Conservation (phyloP, 176 grass and related monocot genomes). For the Thinopyrum elongatum region DNA sequence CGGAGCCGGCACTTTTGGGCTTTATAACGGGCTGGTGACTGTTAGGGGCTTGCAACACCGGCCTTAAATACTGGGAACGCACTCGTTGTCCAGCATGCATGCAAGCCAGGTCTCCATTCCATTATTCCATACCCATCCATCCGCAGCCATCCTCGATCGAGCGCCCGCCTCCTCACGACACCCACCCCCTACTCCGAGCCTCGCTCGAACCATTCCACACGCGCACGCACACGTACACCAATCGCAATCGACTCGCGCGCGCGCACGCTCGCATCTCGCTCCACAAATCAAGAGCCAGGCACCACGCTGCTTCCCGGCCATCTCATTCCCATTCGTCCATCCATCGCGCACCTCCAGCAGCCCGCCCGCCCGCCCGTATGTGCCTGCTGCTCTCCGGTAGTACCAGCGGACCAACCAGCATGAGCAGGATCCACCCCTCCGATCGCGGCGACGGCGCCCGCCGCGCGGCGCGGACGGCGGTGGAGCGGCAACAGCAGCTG, state of each 20-base stretch:
- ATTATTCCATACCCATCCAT: neutral
- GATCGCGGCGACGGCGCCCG: neutral
- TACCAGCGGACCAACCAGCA: neutral
- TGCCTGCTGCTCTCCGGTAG: neutral
- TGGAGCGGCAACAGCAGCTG: neutral
- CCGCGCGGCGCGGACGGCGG: neutral
- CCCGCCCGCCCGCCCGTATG: neutral
- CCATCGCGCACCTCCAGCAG: neutral
- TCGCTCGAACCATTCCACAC: neutral
- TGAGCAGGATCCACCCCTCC: slow-evolving; percentile 60
- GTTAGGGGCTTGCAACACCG: too few relatives aligned
- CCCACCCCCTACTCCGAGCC: neutral
- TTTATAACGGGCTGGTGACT: too few relatives aligned
- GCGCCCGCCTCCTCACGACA: slow-evolving; percentile 17
- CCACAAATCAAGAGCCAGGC: neutral
- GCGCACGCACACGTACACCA: neutral
- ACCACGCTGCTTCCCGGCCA: neutral
- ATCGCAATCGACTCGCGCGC: neutral
- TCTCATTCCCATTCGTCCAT: neutral
- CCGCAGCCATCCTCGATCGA: neutral
- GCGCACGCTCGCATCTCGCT: neutral
- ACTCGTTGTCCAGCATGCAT: slow-evolving; percentile 7
- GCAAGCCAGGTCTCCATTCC: slow-evolving; percentile 8
- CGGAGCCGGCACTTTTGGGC: too few relatives aligned
- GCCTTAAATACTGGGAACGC: too few relatives aligned